Evolutionary conservation across 2,329 filamentous ascomycete species (phyloP).

Genomic region (Graphilbum fragrans): DNA sequence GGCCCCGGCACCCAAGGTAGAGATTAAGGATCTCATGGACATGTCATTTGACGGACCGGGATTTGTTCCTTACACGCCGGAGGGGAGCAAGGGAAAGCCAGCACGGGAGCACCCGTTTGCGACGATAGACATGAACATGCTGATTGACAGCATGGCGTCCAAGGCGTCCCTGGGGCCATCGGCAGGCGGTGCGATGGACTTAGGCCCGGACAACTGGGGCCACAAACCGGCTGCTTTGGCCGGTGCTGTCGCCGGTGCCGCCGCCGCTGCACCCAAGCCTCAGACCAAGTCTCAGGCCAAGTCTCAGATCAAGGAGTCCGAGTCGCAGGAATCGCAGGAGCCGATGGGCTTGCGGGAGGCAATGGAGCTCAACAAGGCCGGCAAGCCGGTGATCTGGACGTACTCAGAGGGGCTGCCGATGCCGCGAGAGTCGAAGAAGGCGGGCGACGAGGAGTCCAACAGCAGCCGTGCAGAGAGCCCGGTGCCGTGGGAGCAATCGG

Average conservation of each 20-base stretch:
- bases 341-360: background rate
- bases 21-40: background rate
- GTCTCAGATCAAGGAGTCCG: too few species aligned
- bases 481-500: background rate
- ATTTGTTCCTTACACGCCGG: background rate
- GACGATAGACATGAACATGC: background rate
- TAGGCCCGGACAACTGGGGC: too few species aligned
- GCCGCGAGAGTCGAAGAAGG: background rate
- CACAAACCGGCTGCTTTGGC: too few species aligned
- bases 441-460: background rate
- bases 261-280: too few species aligned
- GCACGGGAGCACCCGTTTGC: background rate
- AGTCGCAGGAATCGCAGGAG: background rate
- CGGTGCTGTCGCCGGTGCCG: too few species aligned
- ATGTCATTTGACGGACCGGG: background rate
- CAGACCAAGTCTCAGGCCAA: background rate
- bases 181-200: too few species aligned
- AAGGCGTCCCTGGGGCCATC: too few species aligned
- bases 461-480: background rate
- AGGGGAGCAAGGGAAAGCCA: background rate
- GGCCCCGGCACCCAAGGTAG: too few species aligned
- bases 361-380: conserved; percentile 3
- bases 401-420: background rate
- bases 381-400: conserved; percentile 3
- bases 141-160: background rate